Conservation (phyloP, 2,329 filamentous ascomycete genomes). For the Aureobasidium sp. region DNA sequence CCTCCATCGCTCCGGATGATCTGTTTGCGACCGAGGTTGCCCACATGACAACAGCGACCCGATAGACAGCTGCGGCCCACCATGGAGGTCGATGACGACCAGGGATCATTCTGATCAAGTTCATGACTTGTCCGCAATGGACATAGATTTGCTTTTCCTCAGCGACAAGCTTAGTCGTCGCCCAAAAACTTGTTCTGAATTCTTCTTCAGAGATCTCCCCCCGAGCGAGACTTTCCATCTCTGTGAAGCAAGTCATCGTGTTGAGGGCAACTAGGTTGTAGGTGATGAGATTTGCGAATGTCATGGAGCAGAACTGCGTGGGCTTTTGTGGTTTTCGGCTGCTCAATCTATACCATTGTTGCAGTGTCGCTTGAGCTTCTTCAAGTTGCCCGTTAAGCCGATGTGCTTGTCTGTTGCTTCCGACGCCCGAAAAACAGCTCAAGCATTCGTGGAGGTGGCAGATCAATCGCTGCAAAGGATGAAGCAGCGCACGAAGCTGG, state of each 20-base stretch:
- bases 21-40: slow-evolving; percentile 62
- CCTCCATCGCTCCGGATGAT: too few relatives aligned
- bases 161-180: slow-evolving; percentile 69
- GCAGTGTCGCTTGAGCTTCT: slow-evolving; percentile 69
- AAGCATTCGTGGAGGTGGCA: slow-evolving; percentile 72
- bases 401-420: too few relatives aligned
- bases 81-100: slow-evolving; percentile 68
- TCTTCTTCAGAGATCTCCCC: slow-evolving; percentile 64
- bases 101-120: slow-evolving; percentile 67
- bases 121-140: slow-evolving; percentile 73
- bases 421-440: slow-evolving; percentile 72
- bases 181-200: slow-evolving; percentile 59
- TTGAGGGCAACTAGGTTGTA: slow-evolving; percentile 78
- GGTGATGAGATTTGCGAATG: slow-evolving; percentile 71
- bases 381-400: slow-evolving; percentile 67
- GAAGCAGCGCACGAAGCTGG: slow-evolving; percentile 72
- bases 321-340: slow-evolving; percentile 60
- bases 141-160: slow-evolving; percentile 70
- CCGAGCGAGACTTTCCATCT: slow-evolving; percentile 72
- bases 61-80: slow-evolving; percentile 77
- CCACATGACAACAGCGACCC: slow-evolving; percentile 71
- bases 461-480: slow-evolving; percentile 72
- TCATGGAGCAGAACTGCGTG: slow-evolving; percentile 65
- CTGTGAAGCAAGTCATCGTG: slow-evolving; percentile 71
- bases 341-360: slow-evolving; percentile 74